phyloP scores from a whole-genome alignment of 106 monocot species.

The Dactylorhiza incarnata region DNA sequence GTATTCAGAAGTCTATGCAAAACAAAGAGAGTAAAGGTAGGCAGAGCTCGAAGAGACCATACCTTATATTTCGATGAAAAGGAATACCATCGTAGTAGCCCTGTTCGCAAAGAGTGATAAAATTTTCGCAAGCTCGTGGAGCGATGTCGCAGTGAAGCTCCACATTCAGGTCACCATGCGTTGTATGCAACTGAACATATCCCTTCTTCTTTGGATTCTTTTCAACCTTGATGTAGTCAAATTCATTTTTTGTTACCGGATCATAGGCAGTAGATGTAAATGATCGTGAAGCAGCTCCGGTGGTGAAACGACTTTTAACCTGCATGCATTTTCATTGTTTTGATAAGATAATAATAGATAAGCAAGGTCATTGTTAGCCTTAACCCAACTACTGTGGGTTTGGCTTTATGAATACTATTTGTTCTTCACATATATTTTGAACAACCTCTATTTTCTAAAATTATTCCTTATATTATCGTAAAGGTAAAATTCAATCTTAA shows the following conservation, averaged over 20 bases:
- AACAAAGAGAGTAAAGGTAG: background rate
- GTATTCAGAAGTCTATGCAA: background rate
- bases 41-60: background rate
- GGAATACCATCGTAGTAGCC: constrained; percentile 84
- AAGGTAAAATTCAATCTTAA: too few relatives aligned
- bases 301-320: constrained; percentile 88
- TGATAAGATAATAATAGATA: background rate
- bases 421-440: too few relatives aligned
- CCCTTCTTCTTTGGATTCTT: constrained; percentile 95
- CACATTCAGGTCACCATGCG: constrained; percentile 86
- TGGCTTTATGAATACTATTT: too few relatives aligned
- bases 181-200: constrained; percentile 94
- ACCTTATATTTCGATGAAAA: constrained; percentile 97
- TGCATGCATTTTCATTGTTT: constrained; percentile 18
- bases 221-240: constrained; percentile 89
- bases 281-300: constrained; percentile 89
- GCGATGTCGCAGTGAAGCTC: constrained; percentile 95
- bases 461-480: too few relatives aligned
- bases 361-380: too few relatives aligned
- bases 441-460: too few relatives aligned
- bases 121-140: constrained; percentile 92
- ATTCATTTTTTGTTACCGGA: constrained; percentile 91
- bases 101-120: constrained; percentile 92
- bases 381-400: too few relatives aligned
- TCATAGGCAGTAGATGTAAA: constrained; percentile 97